phyloP scores from a whole-genome alignment of 345 rosid genomes.

The Jatropha curcas region DNA sequence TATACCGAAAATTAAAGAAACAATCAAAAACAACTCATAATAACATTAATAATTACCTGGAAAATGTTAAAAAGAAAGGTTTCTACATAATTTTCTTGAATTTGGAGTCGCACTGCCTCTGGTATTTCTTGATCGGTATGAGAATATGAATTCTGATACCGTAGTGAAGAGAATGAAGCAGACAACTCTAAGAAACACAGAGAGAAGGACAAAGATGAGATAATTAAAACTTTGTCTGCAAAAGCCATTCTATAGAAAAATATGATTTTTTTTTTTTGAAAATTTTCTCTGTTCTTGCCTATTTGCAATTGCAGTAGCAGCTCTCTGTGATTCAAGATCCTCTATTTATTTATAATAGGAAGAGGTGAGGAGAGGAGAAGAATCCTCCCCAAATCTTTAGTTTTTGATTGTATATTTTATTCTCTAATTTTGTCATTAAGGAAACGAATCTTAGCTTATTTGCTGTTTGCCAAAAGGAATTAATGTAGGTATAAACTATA shows the following conservation, averaged over 20 bases:
- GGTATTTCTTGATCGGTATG: not conserved
- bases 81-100: constrained; percentile 10
- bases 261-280: too few relatives aligned
- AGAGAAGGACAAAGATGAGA: not conserved
- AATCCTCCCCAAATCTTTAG: too few relatives aligned
- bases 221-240: not conserved
- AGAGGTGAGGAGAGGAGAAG: too few relatives aligned
- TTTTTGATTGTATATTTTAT: not conserved
- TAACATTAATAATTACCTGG: too few relatives aligned
- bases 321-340: too few relatives aligned
- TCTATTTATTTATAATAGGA: too few relatives aligned
- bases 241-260: constrained; percentile 1
- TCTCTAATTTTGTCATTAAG: not conserved
- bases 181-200: not conserved
- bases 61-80: not conserved
- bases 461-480: not conserved
- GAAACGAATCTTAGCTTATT: not conserved
- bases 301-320: too few relatives aligned
- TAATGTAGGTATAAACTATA: too few relatives aligned
- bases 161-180: not conserved
- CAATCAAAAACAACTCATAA: too few relatives aligned
- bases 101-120: constrained; percentile 8
- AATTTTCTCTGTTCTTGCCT: too few relatives aligned
- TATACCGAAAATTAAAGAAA: not conserved
- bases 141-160: not conserved